Conservation (phyloP, 108 stramenopile species). For the Nannochloropsis gaditana region DNA sequence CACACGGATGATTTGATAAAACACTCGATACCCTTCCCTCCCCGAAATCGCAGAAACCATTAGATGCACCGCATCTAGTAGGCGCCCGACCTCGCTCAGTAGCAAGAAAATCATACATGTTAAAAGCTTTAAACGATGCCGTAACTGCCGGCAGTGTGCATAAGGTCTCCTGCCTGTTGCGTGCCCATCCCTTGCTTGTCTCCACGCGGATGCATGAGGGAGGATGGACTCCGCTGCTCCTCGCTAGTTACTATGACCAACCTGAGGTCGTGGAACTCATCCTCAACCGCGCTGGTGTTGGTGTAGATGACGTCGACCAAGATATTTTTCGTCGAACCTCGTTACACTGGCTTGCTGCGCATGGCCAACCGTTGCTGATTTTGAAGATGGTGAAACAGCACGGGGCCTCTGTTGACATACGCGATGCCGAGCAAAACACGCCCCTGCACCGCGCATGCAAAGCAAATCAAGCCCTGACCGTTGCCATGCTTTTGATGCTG, state of each 20-base stretch:
- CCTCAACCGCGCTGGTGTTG: background rate
- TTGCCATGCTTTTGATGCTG: background rate
- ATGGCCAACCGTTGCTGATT: background rate
- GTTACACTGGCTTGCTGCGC: background rate
- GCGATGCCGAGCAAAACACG: background rate
- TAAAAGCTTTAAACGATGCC: background rate
- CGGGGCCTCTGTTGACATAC: background rate
- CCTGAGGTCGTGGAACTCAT: background rate
- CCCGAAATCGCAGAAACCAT: too few species aligned
- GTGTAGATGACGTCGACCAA: background rate
- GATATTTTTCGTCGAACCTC: conserved; percentile 4
- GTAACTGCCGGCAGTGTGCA: background rate
- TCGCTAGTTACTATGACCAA: conserved; percentile 17
- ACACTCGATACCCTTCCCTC: too few species aligned
- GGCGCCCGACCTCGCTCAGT: too few species aligned
- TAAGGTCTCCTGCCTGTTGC: background rate
- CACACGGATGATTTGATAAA: too few species aligned
- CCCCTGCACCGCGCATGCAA: background rate
- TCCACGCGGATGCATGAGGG: conserved; percentile 4
- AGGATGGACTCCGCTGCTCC: conserved; percentile 11
- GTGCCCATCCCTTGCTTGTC: background rate
- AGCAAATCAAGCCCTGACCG: background rate
- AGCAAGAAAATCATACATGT: background rate
- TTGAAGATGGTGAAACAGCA: background rate
- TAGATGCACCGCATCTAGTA: too few species aligned